Percentiles rank a stretch among this genome's conserved stretches.
Evolutionary conservation across 805 yeast genomes (phyloP).

Genomic region (Brettanomyces naardenensis): DNA sequence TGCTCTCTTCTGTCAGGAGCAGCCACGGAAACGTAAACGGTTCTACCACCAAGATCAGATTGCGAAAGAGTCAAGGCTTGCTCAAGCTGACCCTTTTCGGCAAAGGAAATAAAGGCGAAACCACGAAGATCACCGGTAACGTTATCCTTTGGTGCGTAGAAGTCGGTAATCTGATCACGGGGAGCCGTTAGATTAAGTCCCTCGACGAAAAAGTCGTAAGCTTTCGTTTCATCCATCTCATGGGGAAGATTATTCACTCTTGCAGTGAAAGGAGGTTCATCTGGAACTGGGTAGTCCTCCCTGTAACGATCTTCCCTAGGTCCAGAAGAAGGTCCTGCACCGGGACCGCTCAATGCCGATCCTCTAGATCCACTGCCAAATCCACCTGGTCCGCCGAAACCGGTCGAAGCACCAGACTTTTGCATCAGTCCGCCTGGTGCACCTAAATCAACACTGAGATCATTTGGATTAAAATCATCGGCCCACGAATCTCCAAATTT

Average conservation of each 20-base stretch:
- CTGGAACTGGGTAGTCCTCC: slow-evolving; percentile 80
- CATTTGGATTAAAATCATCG: slow-evolving; percentile 60
- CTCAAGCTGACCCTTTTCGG: slow-evolving; percentile 37
- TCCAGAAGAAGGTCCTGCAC: neutral
- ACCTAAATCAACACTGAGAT: slow-evolving; percentile 6
- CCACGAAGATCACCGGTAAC: slow-evolving; percentile 57
- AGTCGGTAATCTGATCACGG: slow-evolving; percentile 44
- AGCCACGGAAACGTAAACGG: slow-evolving; percentile 48
- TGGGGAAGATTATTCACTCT: slow-evolving; percentile 80
- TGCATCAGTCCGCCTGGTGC: neutral
- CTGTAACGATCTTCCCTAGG: slow-evolving; percentile 33
- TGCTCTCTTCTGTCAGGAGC: slow-evolving; percentile 34
- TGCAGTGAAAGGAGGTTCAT: slow-evolving; percentile 88
- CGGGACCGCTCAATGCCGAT: slow-evolving; percentile 10
- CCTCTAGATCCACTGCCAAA: slow-evolving; percentile 1
- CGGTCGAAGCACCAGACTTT: neutral
- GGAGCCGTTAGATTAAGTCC: slow-evolving; percentile 41
- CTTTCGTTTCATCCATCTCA: slow-evolving; percentile 59
- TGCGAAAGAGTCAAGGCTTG: slow-evolving; percentile 41
- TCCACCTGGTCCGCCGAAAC: slow-evolving; percentile 11
- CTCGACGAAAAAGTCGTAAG: slow-evolving; percentile 54
- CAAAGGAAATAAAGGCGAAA: slow-evolving; percentile 47
- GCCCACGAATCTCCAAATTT: slow-evolving; percentile 78
- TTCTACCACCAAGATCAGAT: slow-evolving; percentile 39
- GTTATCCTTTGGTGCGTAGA: slow-evolving; percentile 67